Evolutionary conservation across 1,284 basidiomycete species (phyloP).

Genomic region (Apiotrichum porosum): DNA sequence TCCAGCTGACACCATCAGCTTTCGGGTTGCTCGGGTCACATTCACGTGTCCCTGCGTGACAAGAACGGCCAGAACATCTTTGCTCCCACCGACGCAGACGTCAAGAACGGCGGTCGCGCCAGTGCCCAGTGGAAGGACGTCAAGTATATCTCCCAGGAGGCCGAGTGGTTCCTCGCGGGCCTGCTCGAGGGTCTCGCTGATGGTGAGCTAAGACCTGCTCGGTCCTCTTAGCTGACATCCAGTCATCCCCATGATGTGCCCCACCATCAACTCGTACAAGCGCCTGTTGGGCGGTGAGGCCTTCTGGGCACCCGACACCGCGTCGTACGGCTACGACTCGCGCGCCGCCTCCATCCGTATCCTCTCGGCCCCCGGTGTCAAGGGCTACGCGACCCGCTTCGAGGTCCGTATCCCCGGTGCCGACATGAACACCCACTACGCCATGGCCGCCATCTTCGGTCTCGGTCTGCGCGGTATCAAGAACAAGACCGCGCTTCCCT

Average conservation of each 20-base stretch:
- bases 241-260: conserved; percentile 61
- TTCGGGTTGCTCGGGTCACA: conserved; percentile 87
- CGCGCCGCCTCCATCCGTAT: conserved; percentile 86
- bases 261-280: conserved; percentile 97
- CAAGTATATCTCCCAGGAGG: conserved; percentile 72
- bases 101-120: conserved; percentile 59
- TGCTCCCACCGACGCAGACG: conserved; percentile 56
- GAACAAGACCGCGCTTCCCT: conserved; percentile 64
- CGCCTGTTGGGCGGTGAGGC: conserved; percentile 86
- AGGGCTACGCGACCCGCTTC: conserved; percentile 73
- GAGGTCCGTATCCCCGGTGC: conserved; percentile 93
- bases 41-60: conserved; percentile 81
- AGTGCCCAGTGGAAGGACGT: conserved; percentile 74
- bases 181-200: conserved; percentile 82
- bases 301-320: conserved; percentile 90
- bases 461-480: conserved; percentile 82
- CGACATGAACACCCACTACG: conserved; percentile 82
- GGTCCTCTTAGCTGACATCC: background rate
- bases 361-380: conserved; percentile 79
- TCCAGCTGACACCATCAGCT: conserved; percentile 56
- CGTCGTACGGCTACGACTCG: conserved; percentile 87
- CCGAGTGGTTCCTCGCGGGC: conserved; percentile 90
- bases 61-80: conserved; percentile 71
- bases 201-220: conserved; percentile 52
- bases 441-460: conserved; percentile 77